A percentile compares a stretch with the other conserved stretches of the same genome.
phyloP scores from a whole-genome alignment of 129 eudicot species.

The Cynara cardunculus region DNA sequence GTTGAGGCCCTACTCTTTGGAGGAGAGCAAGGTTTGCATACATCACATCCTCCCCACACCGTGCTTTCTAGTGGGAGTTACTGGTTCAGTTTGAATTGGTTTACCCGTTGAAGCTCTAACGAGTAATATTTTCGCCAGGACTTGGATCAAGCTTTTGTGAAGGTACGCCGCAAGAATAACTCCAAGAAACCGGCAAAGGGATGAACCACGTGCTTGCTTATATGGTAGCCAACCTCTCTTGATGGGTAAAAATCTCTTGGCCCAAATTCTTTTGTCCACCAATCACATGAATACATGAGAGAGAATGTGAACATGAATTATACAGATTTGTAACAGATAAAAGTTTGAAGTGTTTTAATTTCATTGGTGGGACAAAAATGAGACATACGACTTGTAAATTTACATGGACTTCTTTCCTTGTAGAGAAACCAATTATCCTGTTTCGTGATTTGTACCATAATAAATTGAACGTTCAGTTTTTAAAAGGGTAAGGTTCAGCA shows the following conservation, averaged over 20 bases:
- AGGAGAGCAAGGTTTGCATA: neutral
- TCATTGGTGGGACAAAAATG: too few relatives aligned
- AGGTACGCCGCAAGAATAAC: conserved; percentile 76
- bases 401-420: neutral
- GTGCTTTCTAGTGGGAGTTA: neutral
- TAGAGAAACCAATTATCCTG: neutral
- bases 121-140: conserved; percentile 43
- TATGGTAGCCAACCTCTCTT: neutral
- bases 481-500: too few relatives aligned
- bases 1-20: neutral
- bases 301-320: too few relatives aligned
- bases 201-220: neutral
- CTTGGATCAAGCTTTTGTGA: conserved; percentile 68
- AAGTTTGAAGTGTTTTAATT: too few relatives aligned
- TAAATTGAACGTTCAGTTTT: too few relatives aligned
- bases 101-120: neutral
- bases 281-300: neutral
- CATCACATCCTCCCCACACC: neutral
- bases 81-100: neutral
- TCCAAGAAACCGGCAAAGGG: conserved; percentile 65
- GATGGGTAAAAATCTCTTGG: neutral
- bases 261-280: neutral
- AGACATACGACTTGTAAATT: neutral
- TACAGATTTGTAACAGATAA: too few relatives aligned
- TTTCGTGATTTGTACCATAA: neutral